A percentile compares a stretch with the other conserved stretches of the same genome.
Conservation (phyloP, 2,329 filamentous ascomycete species). For the Penicillium sp. region DNA sequence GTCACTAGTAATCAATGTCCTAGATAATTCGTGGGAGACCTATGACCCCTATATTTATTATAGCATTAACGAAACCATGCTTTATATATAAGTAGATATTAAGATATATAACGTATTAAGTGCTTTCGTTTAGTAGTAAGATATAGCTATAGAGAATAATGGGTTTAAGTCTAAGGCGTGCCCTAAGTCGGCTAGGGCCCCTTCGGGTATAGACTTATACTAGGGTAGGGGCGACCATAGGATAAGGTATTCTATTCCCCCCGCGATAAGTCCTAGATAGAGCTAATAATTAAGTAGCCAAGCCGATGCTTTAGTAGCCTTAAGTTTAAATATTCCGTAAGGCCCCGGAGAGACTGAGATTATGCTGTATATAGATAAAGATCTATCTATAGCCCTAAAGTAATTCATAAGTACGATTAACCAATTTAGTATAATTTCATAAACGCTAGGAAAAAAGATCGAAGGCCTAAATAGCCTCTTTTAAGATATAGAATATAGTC, state of each 20-base stretch:
- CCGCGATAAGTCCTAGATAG: background rate
- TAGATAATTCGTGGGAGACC: background rate
- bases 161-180: background rate
- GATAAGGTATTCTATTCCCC: background rate
- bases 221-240: background rate
- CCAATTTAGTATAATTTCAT: background rate
- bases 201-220: background rate
- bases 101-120: background rate
- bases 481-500: background rate
- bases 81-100: background rate
- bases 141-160: background rate
- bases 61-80: background rate
- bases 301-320: background rate
- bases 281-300: background rate
- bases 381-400: background rate
- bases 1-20: background rate
- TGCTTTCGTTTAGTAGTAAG: background rate
- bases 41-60: background rate
- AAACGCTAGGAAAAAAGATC: background rate
- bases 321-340: background rate
- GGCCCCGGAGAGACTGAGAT: background rate
- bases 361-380: background rate
- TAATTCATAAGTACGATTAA: background rate
- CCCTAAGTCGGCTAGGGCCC: background rate
- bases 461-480: background rate